Evolutionary conservation across 1,284 basidiomycete species (phyloP).

Genomic region (Pseudozyma sp.): DNA sequence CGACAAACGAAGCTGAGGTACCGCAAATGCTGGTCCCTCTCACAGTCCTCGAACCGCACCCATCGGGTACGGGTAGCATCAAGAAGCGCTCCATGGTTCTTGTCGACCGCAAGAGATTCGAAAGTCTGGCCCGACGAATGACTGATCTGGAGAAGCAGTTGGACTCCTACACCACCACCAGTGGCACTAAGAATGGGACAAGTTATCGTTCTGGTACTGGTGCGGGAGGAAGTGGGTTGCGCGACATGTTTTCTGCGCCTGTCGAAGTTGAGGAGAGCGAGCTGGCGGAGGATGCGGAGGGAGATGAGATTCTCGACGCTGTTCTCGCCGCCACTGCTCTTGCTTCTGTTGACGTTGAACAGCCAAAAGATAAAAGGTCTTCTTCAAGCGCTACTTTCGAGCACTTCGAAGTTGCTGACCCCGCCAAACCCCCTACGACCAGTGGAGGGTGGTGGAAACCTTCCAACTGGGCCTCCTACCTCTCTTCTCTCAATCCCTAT

Average conservation of each 20-base stretch:
- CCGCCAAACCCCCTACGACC: background rate
- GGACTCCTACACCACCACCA: background rate
- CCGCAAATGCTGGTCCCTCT: conserved; percentile 50
- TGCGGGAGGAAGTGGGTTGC: conserved; percentile 2
- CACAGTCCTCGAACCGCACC: conserved; percentile 48
- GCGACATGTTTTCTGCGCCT: conserved; percentile 18
- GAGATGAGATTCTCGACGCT: conserved; percentile 16
- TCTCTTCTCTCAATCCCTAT: conserved; percentile 45
- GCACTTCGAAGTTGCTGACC: background rate
- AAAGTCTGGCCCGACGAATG: conserved; percentile 57
- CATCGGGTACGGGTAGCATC: conserved; percentile 58
- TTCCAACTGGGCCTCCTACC: conserved; percentile 26
- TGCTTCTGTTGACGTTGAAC: background rate
- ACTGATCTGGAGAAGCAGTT: conserved; percentile 47
- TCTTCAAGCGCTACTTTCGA: too few species aligned
- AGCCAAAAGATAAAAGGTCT: background rate
- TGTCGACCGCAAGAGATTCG: conserved; percentile 59
- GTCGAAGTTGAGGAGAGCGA: background rate
- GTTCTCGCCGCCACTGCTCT: conserved; percentile 3
- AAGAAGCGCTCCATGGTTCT: conserved; percentile 60
- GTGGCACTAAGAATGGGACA: too few species aligned
- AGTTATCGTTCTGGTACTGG: background rate
- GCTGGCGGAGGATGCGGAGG: background rate
- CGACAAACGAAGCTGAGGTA: background rate
- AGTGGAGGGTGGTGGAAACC: conserved; percentile 10